A percentile compares a stretch with the other conserved stretches of the same genome.
phyloP scores from a whole-genome alignment of 1,284 basidiomycete species.

The Tilletia setariae region DNA sequence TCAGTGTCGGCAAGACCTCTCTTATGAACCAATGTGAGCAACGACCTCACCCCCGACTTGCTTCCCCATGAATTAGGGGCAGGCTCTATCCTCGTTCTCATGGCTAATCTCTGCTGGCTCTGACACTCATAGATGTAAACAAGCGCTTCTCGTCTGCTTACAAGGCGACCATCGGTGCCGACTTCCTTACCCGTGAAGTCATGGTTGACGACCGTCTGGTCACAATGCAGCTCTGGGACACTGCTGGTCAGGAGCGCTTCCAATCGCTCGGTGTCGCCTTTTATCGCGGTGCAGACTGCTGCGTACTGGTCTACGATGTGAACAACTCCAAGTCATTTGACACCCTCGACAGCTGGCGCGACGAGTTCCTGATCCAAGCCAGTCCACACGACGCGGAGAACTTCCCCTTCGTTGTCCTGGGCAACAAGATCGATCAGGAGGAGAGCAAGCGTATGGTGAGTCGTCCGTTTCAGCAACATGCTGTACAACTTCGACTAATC shows the following conservation, averaged over 20 bases:
- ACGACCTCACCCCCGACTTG: too few species aligned
- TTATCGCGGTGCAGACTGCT: constrained; percentile 98
- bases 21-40: constrained; percentile 89
- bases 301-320: constrained; percentile 97
- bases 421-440: constrained; percentile 99
- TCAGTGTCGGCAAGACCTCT: constrained; percentile 96
- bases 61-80: too few species aligned
- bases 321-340: constrained; percentile 98
- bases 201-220: constrained; percentile 97
- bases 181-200: constrained; percentile 86
- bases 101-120: not conserved
- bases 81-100: too few species aligned
- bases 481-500: not conserved
- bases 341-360: constrained; percentile 60
- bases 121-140: constrained; percentile 70
- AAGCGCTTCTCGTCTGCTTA: constrained; percentile 99
- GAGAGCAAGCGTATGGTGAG: constrained; percentile 93
- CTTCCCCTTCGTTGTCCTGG: constrained; percentile 84
- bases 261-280: constrained; percentile 97
- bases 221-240: constrained; percentile 98
- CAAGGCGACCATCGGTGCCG: constrained; percentile 64
- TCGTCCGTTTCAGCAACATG: constrained; percentile 24
- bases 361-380: constrained; percentile 63
- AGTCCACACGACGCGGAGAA: constrained; percentile 98
- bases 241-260: constrained; percentile 98